Percentiles rank a stretch among this genome's conserved stretches.
These are phyloP conservation scores for Exophiala sp. DNA, from an alignment of 2,329 filamentous ascomycete genomes.

Conservation along the genomic window DNA sequence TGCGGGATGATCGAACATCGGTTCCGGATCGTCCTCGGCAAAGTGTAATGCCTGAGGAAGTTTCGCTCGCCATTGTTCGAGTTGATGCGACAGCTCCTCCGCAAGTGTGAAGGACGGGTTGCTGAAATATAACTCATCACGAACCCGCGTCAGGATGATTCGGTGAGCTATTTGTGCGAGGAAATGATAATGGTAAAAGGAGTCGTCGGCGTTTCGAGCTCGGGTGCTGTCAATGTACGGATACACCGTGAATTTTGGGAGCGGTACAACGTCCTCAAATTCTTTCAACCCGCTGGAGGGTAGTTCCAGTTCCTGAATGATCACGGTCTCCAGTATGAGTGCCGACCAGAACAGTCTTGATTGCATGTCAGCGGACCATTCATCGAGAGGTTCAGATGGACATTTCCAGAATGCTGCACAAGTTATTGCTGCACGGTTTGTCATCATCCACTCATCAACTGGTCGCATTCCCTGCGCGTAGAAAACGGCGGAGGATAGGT, in stretches of 20 bases:
- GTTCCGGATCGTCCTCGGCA: conserved; percentile 34
- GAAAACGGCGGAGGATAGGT: conserved; percentile 51
- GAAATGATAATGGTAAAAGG: conserved; percentile 57
- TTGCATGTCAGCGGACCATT: conserved; percentile 56
- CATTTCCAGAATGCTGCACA: conserved; percentile 39
- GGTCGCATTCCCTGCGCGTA: conserved; percentile 53
- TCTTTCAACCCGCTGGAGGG: conserved; percentile 50
- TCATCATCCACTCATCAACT: conserved; percentile 53
- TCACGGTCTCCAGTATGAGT: conserved; percentile 55
- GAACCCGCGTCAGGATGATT: conserved; percentile 52
- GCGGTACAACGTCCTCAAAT: conserved; percentile 51
- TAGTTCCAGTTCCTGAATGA: conserved; percentile 53
- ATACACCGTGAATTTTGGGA: conserved; percentile 52
- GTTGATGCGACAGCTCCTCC: conserved; percentile 52
- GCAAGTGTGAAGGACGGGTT: conserved; percentile 46
- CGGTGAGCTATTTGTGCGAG: conserved; percentile 55
- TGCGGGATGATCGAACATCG: conserved; percentile 8
- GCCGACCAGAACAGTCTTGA: conserved; percentile 55
- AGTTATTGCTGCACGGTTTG: conserved; percentile 50
- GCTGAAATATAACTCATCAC: conserved; percentile 46
- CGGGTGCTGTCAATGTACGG: conserved; percentile 36
- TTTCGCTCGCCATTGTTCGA: conserved; percentile 54
- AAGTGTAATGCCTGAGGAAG: conserved; percentile 50
- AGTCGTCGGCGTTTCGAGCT: conserved; percentile 47
- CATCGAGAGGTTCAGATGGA: conserved; percentile 44